Conservation (phyloP, 2,329 filamentous ascomycete genomes). For the Pseudogymnoascus sp. region DNA sequence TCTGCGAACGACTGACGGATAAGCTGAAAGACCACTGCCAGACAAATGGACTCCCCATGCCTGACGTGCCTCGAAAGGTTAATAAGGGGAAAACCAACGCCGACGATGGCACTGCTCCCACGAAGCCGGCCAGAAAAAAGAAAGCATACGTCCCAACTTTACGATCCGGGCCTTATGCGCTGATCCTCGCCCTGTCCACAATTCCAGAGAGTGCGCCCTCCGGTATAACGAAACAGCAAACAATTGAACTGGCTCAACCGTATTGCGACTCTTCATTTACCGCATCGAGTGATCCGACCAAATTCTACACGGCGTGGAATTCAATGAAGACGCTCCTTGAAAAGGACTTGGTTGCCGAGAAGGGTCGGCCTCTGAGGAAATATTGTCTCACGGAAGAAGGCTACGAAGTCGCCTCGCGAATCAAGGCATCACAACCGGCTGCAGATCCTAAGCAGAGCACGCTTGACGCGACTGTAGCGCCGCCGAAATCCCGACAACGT, state of each 20-base stretch:
- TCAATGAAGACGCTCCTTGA: constrained; percentile 70
- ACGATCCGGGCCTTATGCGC: constrained; percentile 67
- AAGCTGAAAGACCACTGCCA: constrained; percentile 53
- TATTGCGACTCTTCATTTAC: constrained; percentile 69
- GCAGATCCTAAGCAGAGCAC: constrained; percentile 17
- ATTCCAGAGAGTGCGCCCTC: constrained; percentile 46
- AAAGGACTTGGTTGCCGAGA: constrained; percentile 68
- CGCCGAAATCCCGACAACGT: neutral
- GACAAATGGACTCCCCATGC: constrained; percentile 62
- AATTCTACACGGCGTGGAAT: constrained; percentile 74
- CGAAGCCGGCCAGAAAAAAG: constrained; percentile 51
- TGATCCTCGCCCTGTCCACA: constrained; percentile 60
- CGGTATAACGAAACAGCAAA: constrained; percentile 59
- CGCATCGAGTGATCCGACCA: constrained; percentile 57
- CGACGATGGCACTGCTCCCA: constrained; percentile 18
- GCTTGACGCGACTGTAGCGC: constrained; percentile 10
- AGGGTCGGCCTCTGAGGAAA: constrained; percentile 58
- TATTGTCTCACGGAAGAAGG: constrained; percentile 72
- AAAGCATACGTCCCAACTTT: constrained; percentile 66
- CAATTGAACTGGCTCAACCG: constrained; percentile 63
- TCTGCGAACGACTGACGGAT: constrained; percentile 63
- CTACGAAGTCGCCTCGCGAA: constrained; percentile 63
- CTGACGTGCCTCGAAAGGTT: constrained; percentile 45
- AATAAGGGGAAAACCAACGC: constrained; percentile 23
- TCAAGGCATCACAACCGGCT: constrained; percentile 44